These are phyloP conservation scores for Silybum marianum DNA, from an alignment of 129 eudicot genomes.

Conservation along the genomic window DNA sequence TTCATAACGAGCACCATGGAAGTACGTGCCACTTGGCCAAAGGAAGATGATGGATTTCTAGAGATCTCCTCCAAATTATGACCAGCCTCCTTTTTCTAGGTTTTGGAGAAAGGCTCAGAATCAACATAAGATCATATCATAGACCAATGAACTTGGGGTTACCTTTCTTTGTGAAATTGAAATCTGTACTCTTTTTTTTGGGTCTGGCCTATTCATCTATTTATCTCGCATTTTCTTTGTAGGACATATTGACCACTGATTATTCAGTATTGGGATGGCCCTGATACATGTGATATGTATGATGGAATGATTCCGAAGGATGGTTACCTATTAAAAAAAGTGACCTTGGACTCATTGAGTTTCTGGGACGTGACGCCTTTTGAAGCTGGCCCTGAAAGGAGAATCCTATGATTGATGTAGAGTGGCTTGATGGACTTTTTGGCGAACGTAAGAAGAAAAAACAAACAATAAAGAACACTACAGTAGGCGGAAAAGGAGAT, in stretches of 20 bases:
- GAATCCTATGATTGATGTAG: conserved; percentile 57
- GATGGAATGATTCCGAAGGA: conserved; percentile 56
- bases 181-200: no score
- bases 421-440: conserved; percentile 77
- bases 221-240: not conserved
- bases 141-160: conserved; percentile 72
- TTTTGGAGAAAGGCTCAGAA: no score
- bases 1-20: no score
- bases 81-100: no score
- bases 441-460: conserved; percentile 58
- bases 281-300: conserved; percentile 79
- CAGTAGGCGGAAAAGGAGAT: conserved; percentile 64
- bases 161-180: no score
- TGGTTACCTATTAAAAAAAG: conserved; percentile 77
- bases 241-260: conserved; percentile 76
- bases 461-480: conserved; percentile 29
- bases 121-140: no score
- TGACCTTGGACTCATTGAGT: conserved; percentile 65
- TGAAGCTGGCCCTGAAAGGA: conserved; percentile 65
- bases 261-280: conserved; percentile 65
- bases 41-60: no score
- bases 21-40: no score
- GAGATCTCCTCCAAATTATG: no score
- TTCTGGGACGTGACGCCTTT: conserved; percentile 69
- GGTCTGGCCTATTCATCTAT: not conserved